Evolutionary conservation across 2,329 filamentous ascomycete genomes (phyloP).

Genomic region (Fonsecaea pugnacius): DNA sequence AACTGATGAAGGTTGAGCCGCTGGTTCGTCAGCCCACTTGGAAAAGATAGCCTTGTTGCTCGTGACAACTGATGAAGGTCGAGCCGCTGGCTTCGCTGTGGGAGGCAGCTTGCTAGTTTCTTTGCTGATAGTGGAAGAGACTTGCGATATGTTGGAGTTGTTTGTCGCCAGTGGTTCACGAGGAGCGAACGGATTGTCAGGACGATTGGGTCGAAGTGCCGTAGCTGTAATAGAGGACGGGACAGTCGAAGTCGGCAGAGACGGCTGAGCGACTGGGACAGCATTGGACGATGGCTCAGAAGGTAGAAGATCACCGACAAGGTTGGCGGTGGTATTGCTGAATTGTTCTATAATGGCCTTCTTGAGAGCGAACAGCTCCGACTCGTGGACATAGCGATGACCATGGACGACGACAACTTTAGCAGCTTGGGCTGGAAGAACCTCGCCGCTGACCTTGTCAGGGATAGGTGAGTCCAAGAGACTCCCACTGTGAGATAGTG

Average conservation of each 20-base stretch:
- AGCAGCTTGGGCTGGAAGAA: slow-evolving; percentile 11
- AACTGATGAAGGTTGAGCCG: no score
- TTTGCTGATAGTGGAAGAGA: neutral
- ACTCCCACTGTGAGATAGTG: slow-evolving; percentile 10
- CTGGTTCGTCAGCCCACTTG: slow-evolving; percentile 19
- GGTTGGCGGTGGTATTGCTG: neutral
- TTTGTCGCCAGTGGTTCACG: slow-evolving; percentile 16
- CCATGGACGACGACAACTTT: slow-evolving; percentile 24
- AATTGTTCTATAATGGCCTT: neutral
- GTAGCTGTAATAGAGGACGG: neutral
- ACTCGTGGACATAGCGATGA: slow-evolving; percentile 18
- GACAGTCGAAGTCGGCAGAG: neutral
- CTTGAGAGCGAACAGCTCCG: slow-evolving; percentile 18
- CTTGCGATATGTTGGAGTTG: neutral
- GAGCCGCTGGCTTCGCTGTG: slow-evolving; percentile 4
- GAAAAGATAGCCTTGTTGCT: slow-evolving; percentile 17
- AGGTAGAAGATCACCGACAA: neutral
- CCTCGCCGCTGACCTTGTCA: slow-evolving; percentile 14
- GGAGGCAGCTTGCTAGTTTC: neutral
- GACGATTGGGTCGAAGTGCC: neutral
- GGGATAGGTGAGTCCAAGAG: slow-evolving; percentile 28
- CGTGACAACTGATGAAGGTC: neutral
- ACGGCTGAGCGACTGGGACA: neutral
- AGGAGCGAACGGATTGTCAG: slow-evolving; percentile 26
- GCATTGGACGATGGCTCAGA: neutral